These are phyloP conservation scores for Lagenaria siceraria DNA, from an alignment of 306 rosid genomes.

Conservation along the genomic window DNA sequence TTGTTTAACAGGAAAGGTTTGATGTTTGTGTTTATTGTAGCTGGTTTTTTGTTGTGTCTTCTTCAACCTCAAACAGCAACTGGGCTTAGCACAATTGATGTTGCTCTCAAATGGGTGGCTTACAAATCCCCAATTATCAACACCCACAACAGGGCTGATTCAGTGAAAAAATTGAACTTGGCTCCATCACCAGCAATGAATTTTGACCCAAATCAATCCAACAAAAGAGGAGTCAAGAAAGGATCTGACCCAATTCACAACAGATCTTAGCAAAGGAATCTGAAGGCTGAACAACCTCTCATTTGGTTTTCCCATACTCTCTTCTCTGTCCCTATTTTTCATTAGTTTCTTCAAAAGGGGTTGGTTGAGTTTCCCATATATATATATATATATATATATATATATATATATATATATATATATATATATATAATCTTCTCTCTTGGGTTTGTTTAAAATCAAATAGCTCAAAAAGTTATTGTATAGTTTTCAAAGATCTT, in stretches of 20 bases:
- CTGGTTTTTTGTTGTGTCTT: neutral
- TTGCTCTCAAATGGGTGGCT: slow-evolving; percentile 6
- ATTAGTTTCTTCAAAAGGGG: neutral
- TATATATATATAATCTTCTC: neutral
- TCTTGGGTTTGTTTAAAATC: neutral
- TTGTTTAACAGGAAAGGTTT: neutral
- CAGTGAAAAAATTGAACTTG: neutral
- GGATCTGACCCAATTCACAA: slow-evolving; percentile 15
- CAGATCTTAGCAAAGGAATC: neutral
- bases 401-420: neutral
- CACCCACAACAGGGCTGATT: neutral
- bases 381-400: neutral
- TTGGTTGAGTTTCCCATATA: neutral
- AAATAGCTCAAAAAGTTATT: neutral
- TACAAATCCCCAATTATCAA: neutral
- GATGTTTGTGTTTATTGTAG: neutral
- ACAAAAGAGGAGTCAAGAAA: slow-evolving; percentile 11
- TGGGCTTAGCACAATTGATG: neutral
- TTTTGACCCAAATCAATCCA: slow-evolving; percentile 4
- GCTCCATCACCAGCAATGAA: slow-evolving; percentile 5
- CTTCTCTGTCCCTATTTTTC: neutral
- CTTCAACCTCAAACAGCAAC: neutral
- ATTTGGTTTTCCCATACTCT: no score
- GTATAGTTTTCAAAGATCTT: neutral
- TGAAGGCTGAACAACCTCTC: neutral